Conservation (phyloP, 1,284 basidiomycete species). For the Xerocomus minutiporus region DNA sequence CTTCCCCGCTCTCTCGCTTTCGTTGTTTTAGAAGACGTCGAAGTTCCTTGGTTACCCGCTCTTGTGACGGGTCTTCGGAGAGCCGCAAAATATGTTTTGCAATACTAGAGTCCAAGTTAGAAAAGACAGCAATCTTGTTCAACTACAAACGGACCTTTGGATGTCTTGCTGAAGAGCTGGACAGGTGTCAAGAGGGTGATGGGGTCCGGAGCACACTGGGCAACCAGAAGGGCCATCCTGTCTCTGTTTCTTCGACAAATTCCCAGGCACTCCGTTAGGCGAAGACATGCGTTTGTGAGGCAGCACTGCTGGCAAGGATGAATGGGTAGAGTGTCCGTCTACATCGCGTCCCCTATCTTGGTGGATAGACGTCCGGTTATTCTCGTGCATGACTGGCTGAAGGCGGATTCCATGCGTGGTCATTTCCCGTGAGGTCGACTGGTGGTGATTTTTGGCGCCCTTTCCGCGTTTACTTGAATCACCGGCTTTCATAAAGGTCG, state of each 20-base stretch:
- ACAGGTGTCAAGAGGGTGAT: slow-evolving; percentile 50
- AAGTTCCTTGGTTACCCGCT: slow-evolving; percentile 39
- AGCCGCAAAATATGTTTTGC: slow-evolving; percentile 45
- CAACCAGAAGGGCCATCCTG: slow-evolving; percentile 32
- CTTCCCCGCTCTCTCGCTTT: slow-evolving; percentile 24
- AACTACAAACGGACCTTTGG: slow-evolving; percentile 39
- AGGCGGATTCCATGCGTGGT: neutral
- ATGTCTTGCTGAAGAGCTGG: slow-evolving; percentile 47
- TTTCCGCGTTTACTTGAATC: slow-evolving; percentile 1
- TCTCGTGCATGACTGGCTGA: neutral
- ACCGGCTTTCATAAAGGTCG: neutral
- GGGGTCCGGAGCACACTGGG: slow-evolving; percentile 42
- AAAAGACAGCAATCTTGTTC: neutral
- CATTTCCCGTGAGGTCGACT: slow-evolving; percentile 2
- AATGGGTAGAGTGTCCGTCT: neutral
- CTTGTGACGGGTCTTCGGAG: slow-evolving; percentile 39
- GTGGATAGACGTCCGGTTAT: neutral
- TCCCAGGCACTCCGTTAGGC: slow-evolving; percentile 21
- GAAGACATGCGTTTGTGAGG: slow-evolving; percentile 39
- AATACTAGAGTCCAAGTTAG: slow-evolving; percentile 36
- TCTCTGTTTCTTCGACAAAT: slow-evolving; percentile 38
- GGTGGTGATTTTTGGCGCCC: neutral
- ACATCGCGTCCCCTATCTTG: slow-evolving; percentile 2
- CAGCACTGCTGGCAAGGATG: slow-evolving; percentile 9
- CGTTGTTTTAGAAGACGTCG: slow-evolving; percentile 43